Percentiles rank a stretch among this genome's conserved stretches.
These are phyloP conservation scores for Leccinum truebloodii DNA, from an alignment of 768 basidiomycete genomes.

Conservation along the genomic window DNA sequence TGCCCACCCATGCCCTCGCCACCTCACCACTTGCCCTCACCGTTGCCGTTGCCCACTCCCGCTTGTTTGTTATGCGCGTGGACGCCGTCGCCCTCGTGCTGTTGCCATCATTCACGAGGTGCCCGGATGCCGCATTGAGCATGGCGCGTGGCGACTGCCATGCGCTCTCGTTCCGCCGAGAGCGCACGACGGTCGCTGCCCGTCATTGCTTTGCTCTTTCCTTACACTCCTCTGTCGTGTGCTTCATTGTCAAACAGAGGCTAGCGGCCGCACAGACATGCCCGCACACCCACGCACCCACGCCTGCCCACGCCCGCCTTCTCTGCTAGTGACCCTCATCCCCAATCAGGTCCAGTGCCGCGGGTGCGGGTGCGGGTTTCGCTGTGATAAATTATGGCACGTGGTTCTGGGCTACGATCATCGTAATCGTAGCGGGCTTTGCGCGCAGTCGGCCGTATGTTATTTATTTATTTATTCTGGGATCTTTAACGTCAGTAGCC, in stretches of 20 bases:
- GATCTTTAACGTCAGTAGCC: not conserved
- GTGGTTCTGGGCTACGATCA: no score
- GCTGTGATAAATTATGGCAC: not conserved
- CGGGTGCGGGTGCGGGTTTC: not conserved
- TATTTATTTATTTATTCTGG: not conserved
- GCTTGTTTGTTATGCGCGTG: no score
- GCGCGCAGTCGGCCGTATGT: no score
- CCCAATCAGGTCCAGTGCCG: not conserved
- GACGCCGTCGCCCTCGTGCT: not conserved
- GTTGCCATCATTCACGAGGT: not conserved
- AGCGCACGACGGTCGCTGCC: not conserved
- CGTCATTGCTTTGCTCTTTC: not conserved
- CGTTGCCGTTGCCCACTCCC: no score
- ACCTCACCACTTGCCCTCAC: no score
- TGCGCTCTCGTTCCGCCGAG: not conserved
- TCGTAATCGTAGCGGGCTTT: no score
- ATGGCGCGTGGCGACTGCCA: not conserved
- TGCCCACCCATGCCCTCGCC: no score
- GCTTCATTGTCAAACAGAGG: no score
- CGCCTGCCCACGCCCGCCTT: not conserved
- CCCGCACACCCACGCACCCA: not conserved
- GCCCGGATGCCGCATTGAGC: not conserved
- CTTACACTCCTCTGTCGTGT: not conserved
- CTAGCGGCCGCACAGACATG: not conserved
- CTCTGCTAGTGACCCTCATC: not conserved